Evolutionary conservation across 1,284 basidiomycete species (phyloP), one percentile per base, ranked within the genome.

Genomic region (Ceratobasidium papillatum): DNA sequence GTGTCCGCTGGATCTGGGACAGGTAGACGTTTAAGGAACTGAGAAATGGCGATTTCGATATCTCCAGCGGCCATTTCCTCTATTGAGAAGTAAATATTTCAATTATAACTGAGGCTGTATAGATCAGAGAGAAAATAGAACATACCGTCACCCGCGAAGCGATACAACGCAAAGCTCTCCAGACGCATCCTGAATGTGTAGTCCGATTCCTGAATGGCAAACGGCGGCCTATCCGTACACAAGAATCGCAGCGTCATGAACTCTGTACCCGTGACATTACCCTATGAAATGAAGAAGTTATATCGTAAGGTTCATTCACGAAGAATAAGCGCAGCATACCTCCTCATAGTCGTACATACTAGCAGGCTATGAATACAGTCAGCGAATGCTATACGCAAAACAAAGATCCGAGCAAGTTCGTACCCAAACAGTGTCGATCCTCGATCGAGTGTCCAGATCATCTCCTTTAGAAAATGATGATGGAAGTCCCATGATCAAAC

Each of bases 401-500:
- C 25, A 14, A 5, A 36, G n/a, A 22, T 19, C 14, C 41, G 47
- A 38, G 12, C 7, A 11, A 36, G 58, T 43, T n/a, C 66, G 22
- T 25, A 69, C 66, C 66, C 66, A 69, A 58, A 58, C 51, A 32
- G 66, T 69, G 25, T 69, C 66, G 34, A 69, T 69, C 36, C 66
- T 52, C n/a, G 49, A 43, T 19, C 66, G 30, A 30, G 66, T 69
- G 22, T 69, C 84, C 86, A 87, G 3, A 86, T 85, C 8, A 87
- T 89, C 76, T 84, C 84, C 86, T 75, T 88, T 86, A 12, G 87
- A 85, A 8, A 88, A 82, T 4, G 86, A 86, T n/a, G 85, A 82
- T 19, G 89, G 89, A 76, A 86, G 81, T 41, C 87, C 86, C 7
- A 90, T 83, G 9, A 87, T 84, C 2, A 87, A 85, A 30, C 90